Percentiles rank a stretch among this genome's conserved stretches.
Conservation (phyloP, 257 asterid genomes). For the Hygrophila difformis region DNA sequence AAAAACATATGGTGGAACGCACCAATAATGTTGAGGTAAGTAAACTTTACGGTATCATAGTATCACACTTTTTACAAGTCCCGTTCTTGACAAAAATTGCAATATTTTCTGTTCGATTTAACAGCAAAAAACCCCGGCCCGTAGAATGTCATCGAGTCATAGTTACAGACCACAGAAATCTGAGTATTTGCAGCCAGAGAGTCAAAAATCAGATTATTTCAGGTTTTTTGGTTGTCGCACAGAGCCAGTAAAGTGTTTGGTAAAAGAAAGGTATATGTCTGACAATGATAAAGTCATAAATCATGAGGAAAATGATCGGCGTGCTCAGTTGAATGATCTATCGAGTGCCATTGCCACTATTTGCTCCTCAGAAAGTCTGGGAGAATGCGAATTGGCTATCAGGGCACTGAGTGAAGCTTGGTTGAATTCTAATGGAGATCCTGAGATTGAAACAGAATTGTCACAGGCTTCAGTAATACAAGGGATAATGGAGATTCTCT, state of each 20-base stretch:
- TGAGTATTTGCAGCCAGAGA: slow-evolving; percentile 32
- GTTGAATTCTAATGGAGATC: slow-evolving; percentile 41
- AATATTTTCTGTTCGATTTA: background rate
- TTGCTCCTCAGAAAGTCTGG: slow-evolving; percentile 52
- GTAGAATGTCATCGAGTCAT: slow-evolving; percentile 36
- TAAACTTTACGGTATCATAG: no score
- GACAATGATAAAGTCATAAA: slow-evolving; percentile 21
- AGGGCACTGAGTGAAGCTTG: slow-evolving; percentile 52
- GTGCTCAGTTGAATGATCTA: slow-evolving; percentile 17
- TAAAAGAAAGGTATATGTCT: slow-evolving; percentile 12
- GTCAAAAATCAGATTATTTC: slow-evolving; percentile 39
- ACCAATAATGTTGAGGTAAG: slow-evolving; percentile 38
- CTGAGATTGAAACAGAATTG: slow-evolving; percentile 22
- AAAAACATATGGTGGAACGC: slow-evolving; percentile 23
- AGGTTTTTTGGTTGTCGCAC: slow-evolving; percentile 42
- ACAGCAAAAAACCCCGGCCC: slow-evolving; percentile 37
- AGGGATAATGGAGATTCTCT: slow-evolving; percentile 53
- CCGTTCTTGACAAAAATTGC: background rate
- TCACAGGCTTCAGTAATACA: slow-evolving; percentile 45
- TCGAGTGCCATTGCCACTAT: slow-evolving; percentile 33
- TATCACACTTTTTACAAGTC: slow-evolving; percentile 2
- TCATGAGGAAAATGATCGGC: slow-evolving; percentile 11
- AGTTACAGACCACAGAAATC: slow-evolving; percentile 24
- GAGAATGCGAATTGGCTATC: slow-evolving; percentile 58
- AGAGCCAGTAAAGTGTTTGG: slow-evolving; percentile 27